Evolutionary conservation across 2,329 filamentous ascomycete species (phyloP).

Genomic region (Botrytis squamosa): DNA sequence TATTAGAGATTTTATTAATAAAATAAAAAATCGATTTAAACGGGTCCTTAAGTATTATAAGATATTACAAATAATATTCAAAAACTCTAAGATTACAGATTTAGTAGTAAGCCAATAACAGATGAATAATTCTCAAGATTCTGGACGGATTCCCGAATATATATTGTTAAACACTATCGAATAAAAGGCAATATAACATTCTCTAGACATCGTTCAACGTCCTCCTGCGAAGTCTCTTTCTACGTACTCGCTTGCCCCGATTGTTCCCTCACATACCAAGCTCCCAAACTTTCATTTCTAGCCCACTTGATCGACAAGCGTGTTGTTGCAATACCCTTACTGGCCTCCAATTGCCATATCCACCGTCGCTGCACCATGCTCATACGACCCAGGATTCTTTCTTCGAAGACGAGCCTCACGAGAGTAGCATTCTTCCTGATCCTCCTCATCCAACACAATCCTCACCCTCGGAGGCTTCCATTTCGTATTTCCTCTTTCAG

Average conservation of each 20-base stretch:
- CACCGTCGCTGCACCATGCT: background rate
- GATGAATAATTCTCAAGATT: background rate
- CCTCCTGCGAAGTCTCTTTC: background rate
- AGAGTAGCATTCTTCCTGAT: background rate
- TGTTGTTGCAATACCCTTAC: background rate
- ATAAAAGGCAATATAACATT: background rate
- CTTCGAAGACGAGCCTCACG: background rate
- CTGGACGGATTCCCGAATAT: background rate
- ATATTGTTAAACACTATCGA: background rate
- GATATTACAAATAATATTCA: background rate
- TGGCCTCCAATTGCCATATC: background rate
- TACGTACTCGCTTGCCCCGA: background rate
- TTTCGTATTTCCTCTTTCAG: background rate
- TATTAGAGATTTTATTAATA: too few species aligned
- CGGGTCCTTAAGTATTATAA: too few species aligned
- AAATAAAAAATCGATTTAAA: too few species aligned
- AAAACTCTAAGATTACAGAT: background rate
- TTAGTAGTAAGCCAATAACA: rapidly evolving
- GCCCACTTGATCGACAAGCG: too few species aligned
- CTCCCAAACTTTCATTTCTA: too few species aligned
- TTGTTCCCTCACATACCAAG: too few species aligned
- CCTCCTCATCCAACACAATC: background rate
- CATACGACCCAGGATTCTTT: background rate
- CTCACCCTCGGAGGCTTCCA: background rate
- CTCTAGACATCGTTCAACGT: background rate